phyloP scores from a whole-genome alignment of 495 filamentous ascomycete genomes.

The Trichocladium antarcticum region DNA sequence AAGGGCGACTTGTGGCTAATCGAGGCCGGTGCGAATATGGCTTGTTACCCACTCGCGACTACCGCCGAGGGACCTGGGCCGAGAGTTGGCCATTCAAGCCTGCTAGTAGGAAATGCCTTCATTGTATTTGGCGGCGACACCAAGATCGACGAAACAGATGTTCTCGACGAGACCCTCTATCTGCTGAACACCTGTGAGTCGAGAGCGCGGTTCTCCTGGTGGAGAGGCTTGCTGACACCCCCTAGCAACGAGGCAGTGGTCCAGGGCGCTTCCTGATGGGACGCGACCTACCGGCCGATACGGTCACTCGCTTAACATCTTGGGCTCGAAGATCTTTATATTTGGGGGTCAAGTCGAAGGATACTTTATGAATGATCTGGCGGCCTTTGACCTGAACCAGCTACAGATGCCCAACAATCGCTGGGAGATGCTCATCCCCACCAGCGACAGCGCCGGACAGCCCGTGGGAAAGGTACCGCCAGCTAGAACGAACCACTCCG shows the following conservation, averaged over 20 bases:
- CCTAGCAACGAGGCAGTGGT: conserved; percentile 94
- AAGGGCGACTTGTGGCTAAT: conserved; percentile 98
- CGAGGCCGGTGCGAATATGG: conserved; percentile 76
- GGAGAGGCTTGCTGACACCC: conserved; percentile 16
- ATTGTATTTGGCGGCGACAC: conserved; percentile 99
- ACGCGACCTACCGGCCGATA: conserved; percentile 81
- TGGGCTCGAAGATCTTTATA: conserved; percentile 91
- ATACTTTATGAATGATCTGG: conserved; percentile 95
- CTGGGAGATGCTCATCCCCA: conserved; percentile 83
- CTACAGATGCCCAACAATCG: conserved; percentile 77
- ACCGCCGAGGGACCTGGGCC: conserved; percentile 91
- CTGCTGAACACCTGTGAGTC: conserved; percentile 90
- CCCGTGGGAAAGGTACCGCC: conserved; percentile 65
- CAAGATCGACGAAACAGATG: conserved; percentile 84
- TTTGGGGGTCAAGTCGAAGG: conserved; percentile 98
- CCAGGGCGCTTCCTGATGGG: conserved; percentile 74
- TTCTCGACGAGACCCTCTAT: conserved; percentile 90
- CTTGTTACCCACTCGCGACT: conserved; percentile 83
- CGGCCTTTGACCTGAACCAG: conserved; percentile 92
- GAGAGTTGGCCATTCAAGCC: conserved; percentile 85
- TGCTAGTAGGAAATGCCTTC: conserved; percentile 96
- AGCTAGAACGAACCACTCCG: conserved; percentile 86
- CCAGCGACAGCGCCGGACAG: conserved; percentile 56
- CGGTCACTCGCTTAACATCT: conserved; percentile 89
- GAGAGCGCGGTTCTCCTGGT: not conserved